These are phyloP conservation scores for Eucalyptus erythrocorys DNA, from an alignment of 345 rosid species.

Conservation along the genomic window DNA sequence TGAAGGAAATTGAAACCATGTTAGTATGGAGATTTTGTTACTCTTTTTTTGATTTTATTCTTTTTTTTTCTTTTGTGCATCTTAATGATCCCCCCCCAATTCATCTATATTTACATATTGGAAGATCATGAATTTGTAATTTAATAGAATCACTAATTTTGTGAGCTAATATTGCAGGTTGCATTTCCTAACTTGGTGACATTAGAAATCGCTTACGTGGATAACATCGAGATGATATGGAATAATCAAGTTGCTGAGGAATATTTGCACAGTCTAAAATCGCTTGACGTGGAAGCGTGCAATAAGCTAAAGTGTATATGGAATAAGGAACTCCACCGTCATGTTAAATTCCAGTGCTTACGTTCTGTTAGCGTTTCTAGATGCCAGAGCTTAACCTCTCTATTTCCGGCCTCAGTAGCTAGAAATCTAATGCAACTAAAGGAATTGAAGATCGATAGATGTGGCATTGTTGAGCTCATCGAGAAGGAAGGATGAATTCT, in stretches of 20 bases:
- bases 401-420: not conserved
- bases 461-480: not conserved
- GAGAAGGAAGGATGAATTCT: too few species aligned
- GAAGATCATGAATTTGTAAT: not conserved
- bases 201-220: fast-evolving
- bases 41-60: not conserved
- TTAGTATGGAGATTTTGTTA: not conserved
- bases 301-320: not conserved
- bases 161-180: not conserved
- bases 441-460: not conserved
- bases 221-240: not conserved
- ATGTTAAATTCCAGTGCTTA: not conserved
- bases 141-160: fast-evolving
- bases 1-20: not conserved
- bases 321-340: not conserved
- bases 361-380: not conserved
- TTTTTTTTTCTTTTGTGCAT: not conserved
- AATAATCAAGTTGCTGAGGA: not conserved
- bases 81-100: not conserved
- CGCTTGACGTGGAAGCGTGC: fast-evolving
- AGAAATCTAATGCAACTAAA: not conserved
- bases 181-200: not conserved
- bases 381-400: not conserved
- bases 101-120: too few species aligned
- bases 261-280: not conserved